phyloP scores from a whole-genome alignment of 257 asterid species.

The Asclepias syriaca region DNA sequence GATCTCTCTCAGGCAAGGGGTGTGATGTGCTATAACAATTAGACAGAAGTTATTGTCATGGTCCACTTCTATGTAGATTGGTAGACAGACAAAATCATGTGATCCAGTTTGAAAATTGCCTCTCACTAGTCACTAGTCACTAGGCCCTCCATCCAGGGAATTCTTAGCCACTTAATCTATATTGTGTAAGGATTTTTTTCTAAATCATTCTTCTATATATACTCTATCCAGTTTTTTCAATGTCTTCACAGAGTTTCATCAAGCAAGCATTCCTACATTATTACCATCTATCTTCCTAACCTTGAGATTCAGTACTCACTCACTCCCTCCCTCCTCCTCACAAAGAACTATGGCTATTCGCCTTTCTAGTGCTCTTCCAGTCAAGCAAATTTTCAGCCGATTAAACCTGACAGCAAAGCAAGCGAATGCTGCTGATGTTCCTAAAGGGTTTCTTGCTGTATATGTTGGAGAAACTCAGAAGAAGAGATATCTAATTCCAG shows the following conservation, averaged over 20 bases:
- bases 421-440: slow-evolving; percentile 9
- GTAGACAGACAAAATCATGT: slow-evolving; percentile 15
- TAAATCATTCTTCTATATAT: slow-evolving; percentile 3
- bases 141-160: not conserved
- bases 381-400: slow-evolving; percentile 9
- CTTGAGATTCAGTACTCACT: not conserved
- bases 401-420: not conserved
- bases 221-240: not conserved
- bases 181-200: not conserved
- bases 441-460: slow-evolving; percentile 26
- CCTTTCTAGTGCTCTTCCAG: slow-evolving; percentile 1
- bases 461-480: slow-evolving; percentile 28
- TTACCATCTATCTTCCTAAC: not conserved
- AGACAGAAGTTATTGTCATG: not conserved
- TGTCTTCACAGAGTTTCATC: not conserved
- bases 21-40: slow-evolving; percentile 1
- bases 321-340: no score
- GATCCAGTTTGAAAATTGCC: slow-evolving; percentile 10
- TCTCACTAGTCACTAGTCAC: not conserved
- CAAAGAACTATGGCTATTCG: slow-evolving; percentile 5
- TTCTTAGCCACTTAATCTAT: slow-evolving; percentile 3
- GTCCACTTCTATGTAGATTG: slow-evolving; percentile 1
- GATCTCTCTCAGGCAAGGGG: not conserved
- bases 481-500: slow-evolving; percentile 27
- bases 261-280: not conserved